Percentiles rank a stretch among this genome's conserved stretches.
Evolutionary conservation across 1,284 basidiomycete genomes (phyloP).

Genomic region (Macrocystidia cucumis): DNA sequence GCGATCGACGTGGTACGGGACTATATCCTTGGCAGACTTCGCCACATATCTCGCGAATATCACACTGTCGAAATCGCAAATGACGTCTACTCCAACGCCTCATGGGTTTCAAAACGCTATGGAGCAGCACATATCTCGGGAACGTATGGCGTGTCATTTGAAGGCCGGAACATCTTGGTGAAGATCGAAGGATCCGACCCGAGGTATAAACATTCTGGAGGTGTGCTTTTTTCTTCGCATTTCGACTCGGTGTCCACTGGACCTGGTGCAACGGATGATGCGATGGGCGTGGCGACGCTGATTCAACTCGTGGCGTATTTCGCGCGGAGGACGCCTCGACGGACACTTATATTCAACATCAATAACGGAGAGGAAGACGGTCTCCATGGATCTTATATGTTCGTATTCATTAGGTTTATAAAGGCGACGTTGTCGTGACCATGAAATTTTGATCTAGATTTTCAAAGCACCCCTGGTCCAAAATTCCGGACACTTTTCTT

Average conservation of each 20-base stretch:
- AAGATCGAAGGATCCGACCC: conserved; percentile 54
- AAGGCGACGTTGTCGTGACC: background rate
- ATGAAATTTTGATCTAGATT: conserved; percentile 34
- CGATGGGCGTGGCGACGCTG: conserved; percentile 63
- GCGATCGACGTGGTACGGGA: conserved; percentile 59
- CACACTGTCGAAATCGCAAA: conserved; percentile 41
- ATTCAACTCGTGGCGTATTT: conserved; percentile 62
- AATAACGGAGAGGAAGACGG: conserved; percentile 80
- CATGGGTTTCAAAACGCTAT: conserved; percentile 33
- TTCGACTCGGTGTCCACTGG: conserved; percentile 75
- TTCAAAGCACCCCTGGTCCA: conserved; percentile 66
- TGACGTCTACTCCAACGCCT: conserved; percentile 28
- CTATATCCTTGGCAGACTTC: conserved; percentile 50
- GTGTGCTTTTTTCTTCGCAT: conserved; percentile 72
- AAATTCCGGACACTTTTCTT: conserved; percentile 55
- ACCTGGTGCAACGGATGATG: conserved; percentile 69
- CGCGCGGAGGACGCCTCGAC: conserved; percentile 39
- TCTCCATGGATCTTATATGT: conserved; percentile 63
- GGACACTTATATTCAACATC: conserved; percentile 70
- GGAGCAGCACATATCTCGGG: conserved; percentile 48
- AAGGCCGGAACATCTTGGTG: conserved; percentile 66
- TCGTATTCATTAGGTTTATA: conserved; percentile 18
- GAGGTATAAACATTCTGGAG: conserved; percentile 24
- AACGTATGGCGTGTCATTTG: too few relatives aligned
- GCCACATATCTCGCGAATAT: conserved; percentile 31